Base-by-base conservation (phyloP, 2,329 filamentous ascomycete species). In the Claviceps capensis region DNA sequence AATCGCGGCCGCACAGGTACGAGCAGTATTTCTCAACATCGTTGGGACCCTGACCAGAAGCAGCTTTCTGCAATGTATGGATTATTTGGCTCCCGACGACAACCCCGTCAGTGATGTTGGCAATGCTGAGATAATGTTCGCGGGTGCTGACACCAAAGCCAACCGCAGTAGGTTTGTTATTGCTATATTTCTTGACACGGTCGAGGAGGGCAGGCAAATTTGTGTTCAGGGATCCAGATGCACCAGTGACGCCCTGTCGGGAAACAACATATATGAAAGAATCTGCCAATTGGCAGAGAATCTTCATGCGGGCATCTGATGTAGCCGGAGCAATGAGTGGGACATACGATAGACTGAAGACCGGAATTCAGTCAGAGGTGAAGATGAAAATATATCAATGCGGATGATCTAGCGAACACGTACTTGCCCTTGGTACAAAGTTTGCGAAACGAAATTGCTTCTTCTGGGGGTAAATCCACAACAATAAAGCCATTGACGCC, bases 241-340 rank as follows among this genome's bases (percentile, higher is more conserved):
- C 93, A 61, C 93, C 93, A 9, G 93, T 98, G 52, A 97, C 91
- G 61, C 93, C 93, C 85, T 95, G 94, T 61, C 91, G 80, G 26
- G 91, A 97, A 52, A 98, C 93, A 55, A 98, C 90, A 67, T 98
- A 98, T 71, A 98, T 95, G 74, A 97, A 98, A 3, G 90, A 96
- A 70, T 97, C 91, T 63, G 93, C 93, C 57, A 98, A 91, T 67
- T 88, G 83, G 79, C 93, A 98, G 13, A 98, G 83, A 42, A 96
- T 78, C 71, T 87, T 91, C 90, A 98, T 95, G 62, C 93, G 86
- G 58, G 81, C 77, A 61, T 96, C 89, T 6, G 89, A 95, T 1
- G 93, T 97, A 11, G 90, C 82, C 6, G 93, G 93, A 0, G 93
- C 91, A 61, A 98, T 96, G 50, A 98, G 76, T n/a, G 93, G 93